Evolutionary conservation across 148 eudicot species (phyloP), one percentile per base, ranked within the genome.

Genomic region (Suaeda aralocaspica): DNA sequence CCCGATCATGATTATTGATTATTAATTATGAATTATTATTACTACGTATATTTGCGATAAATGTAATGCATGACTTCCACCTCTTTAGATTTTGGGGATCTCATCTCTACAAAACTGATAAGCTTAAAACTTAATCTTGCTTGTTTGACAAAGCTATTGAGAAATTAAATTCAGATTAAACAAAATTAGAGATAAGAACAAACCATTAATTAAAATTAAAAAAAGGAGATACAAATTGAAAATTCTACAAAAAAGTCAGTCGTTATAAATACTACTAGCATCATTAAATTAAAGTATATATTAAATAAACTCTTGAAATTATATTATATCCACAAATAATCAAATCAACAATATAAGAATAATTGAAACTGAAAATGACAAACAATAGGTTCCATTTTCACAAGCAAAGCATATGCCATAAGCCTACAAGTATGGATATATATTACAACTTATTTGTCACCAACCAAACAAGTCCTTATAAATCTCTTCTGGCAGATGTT

Each of bases 131-230:
- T 60, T n/a, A n/a, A n/a, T 36, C 41, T 62, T 39, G 39, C 28
- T 62, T 60, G 64, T 60, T 62, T 62, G 66, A 60, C 45, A 62
- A 22, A 22, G 46, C 26, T 16, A 39, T 62, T 62, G 45, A 62
- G 28, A 14, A 15, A 12, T 61, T 49, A 14, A 15, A 12, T 61
- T 49, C 14, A 18, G 3, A 69, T 69, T 26, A 41, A 69, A 44
- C 44, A 50, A n/a, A 29, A 19, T 21, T 58, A 1, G 26, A 59
- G 73, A 70, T 70, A 70, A 70, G 73, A 16, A 44, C 11, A 45
- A 13, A 45, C n/a, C 57, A 70, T 59, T 45, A 30, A 59, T 44
- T 36, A 46, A 46, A 8, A 42, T n/a, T n/a, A 42, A 2, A 42
- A 42, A 5, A 14, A 14, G 46, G 46, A 11, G 50, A 13, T 4